Evolutionary conservation across 164 flowering plant species (phyloP).

Genomic region (Umbellularia californica): DNA sequence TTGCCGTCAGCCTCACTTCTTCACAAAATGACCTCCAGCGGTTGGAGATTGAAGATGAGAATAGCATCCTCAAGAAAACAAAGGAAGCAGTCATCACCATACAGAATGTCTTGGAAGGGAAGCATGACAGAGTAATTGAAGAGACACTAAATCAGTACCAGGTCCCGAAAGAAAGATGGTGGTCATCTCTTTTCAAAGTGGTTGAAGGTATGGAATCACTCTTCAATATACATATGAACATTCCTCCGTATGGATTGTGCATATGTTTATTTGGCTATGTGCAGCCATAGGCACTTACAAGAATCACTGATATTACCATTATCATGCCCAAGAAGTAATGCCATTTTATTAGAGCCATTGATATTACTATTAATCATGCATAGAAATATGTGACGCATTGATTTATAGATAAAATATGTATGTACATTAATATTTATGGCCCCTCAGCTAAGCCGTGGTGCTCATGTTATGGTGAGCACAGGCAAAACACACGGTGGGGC

Average conservation of each 20-base stretch:
- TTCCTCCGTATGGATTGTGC: background rate
- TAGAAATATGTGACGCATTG: no score
- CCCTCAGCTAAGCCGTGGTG: no score
- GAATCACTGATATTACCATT: no score
- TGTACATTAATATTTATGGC: no score
- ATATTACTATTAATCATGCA: no score
- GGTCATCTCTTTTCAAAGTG: slow-evolving; percentile 88
- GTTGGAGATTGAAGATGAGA: slow-evolving; percentile 63
- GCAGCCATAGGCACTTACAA: background rate
- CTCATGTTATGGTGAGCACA: no score
- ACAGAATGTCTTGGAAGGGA: slow-evolving; percentile 81
- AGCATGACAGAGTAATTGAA: slow-evolving; percentile 73
- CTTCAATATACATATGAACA: background rate
- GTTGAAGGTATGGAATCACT: slow-evolving; percentile 70
- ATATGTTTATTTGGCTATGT: background rate
- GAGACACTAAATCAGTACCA: slow-evolving; percentile 59
- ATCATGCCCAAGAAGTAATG: no score
- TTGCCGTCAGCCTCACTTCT: slow-evolving; percentile 76
- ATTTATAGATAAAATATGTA: no score
- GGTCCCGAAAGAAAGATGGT: slow-evolving; percentile 86
- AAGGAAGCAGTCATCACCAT: slow-evolving; percentile 83
- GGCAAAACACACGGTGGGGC: no score
- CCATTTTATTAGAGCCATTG: no score
- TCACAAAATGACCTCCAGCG: slow-evolving; percentile 81
- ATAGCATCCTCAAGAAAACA: slow-evolving; percentile 72